Conservation (phyloP, 1,284 basidiomycete genomes). For the Anthracocystis panici-leucophaei region DNA sequence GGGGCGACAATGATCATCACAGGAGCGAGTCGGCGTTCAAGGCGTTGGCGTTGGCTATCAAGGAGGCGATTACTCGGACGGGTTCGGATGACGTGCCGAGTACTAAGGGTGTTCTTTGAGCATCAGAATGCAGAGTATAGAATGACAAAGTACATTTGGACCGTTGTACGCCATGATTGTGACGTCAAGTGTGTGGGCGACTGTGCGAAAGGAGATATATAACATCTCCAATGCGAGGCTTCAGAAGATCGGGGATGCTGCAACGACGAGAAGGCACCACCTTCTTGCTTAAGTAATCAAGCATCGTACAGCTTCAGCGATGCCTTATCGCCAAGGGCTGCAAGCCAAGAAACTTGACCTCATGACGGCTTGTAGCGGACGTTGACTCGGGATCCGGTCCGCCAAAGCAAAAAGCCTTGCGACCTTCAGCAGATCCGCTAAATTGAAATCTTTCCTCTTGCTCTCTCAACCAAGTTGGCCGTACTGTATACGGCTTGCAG, state of each 20-base stretch:
- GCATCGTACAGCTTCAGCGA: too few relatives aligned
- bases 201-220: too few relatives aligned
- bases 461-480: not conserved
- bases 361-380: conserved; percentile 7
- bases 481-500: not conserved
- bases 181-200: too few relatives aligned
- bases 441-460: not conserved
- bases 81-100: conserved; percentile 93
- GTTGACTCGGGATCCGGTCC: conserved; percentile 5
- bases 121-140: not conserved
- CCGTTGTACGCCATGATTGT: too few relatives aligned
- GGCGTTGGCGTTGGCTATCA: conserved; percentile 92
- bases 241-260: too few relatives aligned
- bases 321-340: too few relatives aligned
- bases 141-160: too few relatives aligned
- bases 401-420: not conserved
- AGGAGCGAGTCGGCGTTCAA: conserved; percentile 98
- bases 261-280: too few relatives aligned
- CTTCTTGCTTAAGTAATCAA: too few relatives aligned
- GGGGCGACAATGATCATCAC: conserved; percentile 98
- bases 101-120: conserved; percentile 81
- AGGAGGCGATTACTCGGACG: conserved; percentile 89
- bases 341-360: not conserved
- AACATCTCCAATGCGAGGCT: too few relatives aligned
- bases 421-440: conserved; percentile 29